phyloP scores from a whole-genome alignment of 306 rosid genomes.

The Gillenia trifoliata region DNA sequence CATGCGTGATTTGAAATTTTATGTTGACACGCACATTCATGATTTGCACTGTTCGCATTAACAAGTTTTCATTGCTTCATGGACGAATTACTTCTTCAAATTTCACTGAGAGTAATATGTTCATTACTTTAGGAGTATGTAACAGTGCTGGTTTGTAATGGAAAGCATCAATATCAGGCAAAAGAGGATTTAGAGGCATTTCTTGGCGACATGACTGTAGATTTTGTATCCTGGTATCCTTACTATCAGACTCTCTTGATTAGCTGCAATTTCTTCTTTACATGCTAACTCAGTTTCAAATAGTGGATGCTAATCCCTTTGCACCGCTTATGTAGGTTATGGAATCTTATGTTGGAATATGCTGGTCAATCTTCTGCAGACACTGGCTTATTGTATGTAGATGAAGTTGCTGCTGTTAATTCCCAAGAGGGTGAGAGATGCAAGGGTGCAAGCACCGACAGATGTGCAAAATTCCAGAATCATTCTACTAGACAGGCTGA shows the following conservation, averaged over 20 bases:
- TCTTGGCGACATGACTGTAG: slow-evolving; percentile 20
- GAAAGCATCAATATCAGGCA: slow-evolving; percentile 32
- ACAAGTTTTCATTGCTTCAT: neutral
- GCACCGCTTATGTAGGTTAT: slow-evolving; percentile 17
- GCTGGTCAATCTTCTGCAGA: neutral
- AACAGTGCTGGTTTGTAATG: slow-evolving; percentile 29
- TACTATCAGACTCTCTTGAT: neutral
- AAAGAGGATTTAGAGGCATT: slow-evolving; percentile 27
- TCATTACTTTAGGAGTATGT: slow-evolving; percentile 15
- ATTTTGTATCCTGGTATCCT: slow-evolving; percentile 28
- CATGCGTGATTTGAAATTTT: neutral
- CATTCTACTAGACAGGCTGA: neutral
- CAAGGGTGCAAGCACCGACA: neutral
- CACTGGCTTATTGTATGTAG: neutral
- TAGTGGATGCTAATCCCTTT: neutral
- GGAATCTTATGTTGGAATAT: neutral
- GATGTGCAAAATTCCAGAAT: neutral
- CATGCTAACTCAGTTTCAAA: neutral
- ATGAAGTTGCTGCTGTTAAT: neutral
- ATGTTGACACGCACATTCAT: neutral
- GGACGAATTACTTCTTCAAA: neutral
- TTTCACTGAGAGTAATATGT: neutral
- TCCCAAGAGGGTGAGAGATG: neutral
- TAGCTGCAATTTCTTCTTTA: neutral
- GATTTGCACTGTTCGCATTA: neutral